Percentiles rank a stretch among this genome's conserved stretches.
Conservation (phyloP, 2,329 filamentous ascomycete genomes). For the Scorias spongiosa region DNA sequence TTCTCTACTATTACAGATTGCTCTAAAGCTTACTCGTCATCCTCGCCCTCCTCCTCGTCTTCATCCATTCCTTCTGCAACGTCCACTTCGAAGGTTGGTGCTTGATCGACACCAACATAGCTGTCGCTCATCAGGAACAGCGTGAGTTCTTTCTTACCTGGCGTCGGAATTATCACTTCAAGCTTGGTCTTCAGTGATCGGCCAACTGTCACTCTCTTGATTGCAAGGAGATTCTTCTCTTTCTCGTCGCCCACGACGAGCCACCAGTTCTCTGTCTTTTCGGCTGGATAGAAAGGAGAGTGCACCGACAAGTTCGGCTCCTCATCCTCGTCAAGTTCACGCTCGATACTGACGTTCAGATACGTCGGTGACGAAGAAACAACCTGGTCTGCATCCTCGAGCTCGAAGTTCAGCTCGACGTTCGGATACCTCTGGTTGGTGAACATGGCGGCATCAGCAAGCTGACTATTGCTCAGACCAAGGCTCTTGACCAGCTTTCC, state of each 20-base stretch:
- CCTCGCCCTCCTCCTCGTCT: conserved; percentile 76
- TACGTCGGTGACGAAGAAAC: conserved; percentile 67
- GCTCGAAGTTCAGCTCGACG: conserved; percentile 75
- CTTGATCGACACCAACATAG: conserved; percentile 94
- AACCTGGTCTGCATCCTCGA: conserved; percentile 67
- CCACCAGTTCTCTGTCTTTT: conserved; percentile 99
- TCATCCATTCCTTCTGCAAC: conserved; percentile 92
- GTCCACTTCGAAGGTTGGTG: conserved; percentile 70
- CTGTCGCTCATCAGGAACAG: conserved; percentile 94
- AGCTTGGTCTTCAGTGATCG: conserved; percentile 62
- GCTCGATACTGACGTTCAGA: conserved; percentile 69
- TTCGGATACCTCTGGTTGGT: conserved; percentile 96
- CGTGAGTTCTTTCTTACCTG: conserved; percentile 76
- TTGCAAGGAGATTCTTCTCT: conserved; percentile 72
- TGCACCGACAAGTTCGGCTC: conserved; percentile 75
- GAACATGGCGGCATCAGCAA: conserved; percentile 81
- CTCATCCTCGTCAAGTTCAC: conserved; percentile 58
- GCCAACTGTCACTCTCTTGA: conserved; percentile 85
- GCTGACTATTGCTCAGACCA: conserved; percentile 63
- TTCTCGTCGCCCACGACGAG: conserved; percentile 86
- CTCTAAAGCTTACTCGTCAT: conserved; percentile 17
- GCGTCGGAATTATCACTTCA: conserved; percentile 73
- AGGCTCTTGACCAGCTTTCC: conserved; percentile 61
- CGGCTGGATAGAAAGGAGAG: conserved; percentile 80
- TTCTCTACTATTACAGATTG: neutral